Conservation (phyloP, 345 rosid species). For the Citrus mangshanensis region DNA sequence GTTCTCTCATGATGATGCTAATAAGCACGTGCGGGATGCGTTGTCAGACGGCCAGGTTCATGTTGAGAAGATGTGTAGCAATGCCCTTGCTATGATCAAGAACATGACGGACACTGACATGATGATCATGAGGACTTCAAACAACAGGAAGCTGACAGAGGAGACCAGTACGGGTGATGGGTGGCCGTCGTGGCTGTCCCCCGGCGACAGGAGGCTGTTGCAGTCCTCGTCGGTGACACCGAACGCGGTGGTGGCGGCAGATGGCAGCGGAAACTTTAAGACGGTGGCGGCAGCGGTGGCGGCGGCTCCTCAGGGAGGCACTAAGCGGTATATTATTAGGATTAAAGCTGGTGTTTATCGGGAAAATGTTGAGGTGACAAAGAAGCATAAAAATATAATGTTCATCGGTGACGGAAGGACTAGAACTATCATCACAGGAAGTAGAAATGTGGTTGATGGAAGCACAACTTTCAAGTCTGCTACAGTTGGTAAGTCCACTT, state of each 20-base stretch:
- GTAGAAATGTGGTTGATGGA: constrained; percentile 68
- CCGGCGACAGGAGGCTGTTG: constrained; percentile 60
- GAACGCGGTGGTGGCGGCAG: constrained; percentile 72
- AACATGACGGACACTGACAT: constrained; percentile 62
- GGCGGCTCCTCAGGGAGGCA: constrained; percentile 65
- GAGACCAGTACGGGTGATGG: background rate
- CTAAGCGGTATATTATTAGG: constrained; percentile 55
- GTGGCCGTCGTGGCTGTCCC: constrained; percentile 84
- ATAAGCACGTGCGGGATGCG: constrained; percentile 39
- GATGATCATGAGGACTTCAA: constrained; percentile 19
- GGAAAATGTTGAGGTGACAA: constrained; percentile 75
- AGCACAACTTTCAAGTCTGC: constrained; percentile 86
- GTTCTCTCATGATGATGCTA: constrained; percentile 56
- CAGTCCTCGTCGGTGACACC: constrained; percentile 59
- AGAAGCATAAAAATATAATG: constrained; percentile 66
- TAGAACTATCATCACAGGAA: constrained; percentile 65
- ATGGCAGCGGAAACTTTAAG: constrained; percentile 69
- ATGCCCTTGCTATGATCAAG: constrained; percentile 60
- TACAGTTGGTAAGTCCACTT: constrained; percentile 68
- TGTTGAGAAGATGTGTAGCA: constrained; percentile 62
- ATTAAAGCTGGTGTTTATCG: constrained; percentile 75
- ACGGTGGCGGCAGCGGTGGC: constrained; percentile 68
- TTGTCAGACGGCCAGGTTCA: constrained; percentile 38
- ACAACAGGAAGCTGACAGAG: constrained; percentile 45
- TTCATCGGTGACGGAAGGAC: constrained; percentile 76